phyloP scores from a whole-genome alignment of 345 rosid species.

The Moringa oleifera region DNA sequence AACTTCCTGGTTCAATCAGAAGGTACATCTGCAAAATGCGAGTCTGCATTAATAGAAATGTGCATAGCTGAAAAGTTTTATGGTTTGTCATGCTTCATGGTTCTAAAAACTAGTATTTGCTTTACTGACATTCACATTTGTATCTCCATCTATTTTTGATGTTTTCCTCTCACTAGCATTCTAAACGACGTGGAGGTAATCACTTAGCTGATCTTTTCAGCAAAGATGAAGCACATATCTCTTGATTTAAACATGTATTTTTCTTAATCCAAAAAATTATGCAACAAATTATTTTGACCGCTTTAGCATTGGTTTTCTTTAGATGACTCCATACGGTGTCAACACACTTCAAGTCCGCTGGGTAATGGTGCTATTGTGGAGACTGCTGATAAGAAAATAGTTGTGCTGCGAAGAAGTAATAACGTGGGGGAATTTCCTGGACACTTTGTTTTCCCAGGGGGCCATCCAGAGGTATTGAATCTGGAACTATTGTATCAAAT shows the following conservation, averaged over 20 bases:
- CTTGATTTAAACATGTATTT: too few relatives aligned
- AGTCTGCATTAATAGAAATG: not conserved
- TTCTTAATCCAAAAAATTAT: not conserved
- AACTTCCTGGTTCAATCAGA: constrained; percentile 63
- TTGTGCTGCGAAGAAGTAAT: constrained; percentile 68
- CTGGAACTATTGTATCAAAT: not conserved
- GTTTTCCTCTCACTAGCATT: not conserved
- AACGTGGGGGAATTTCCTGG: constrained; percentile 96
- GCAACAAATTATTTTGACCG: not conserved
- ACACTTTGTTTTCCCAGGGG: constrained; percentile 85
- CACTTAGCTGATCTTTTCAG: not conserved
- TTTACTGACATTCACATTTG: not conserved
- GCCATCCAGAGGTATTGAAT: constrained; percentile 79
- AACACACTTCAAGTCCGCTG: constrained; percentile 73
- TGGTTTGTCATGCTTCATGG: not conserved
- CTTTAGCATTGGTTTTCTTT: constrained; percentile 10
- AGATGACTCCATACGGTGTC: constrained; percentile 66
- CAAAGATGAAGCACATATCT: not conserved
- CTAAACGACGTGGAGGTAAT: not conserved
- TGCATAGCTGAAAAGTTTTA: not conserved
- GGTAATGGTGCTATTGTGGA: constrained; percentile 81
- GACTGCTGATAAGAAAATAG: constrained; percentile 66
- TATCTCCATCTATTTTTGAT: too few relatives aligned
- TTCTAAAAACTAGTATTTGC: not conserved
- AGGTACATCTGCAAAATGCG: constrained; percentile 50